Base-by-base conservation (phyloP, 768 basidiomycete genomes). In the Russula abietina region DNA sequence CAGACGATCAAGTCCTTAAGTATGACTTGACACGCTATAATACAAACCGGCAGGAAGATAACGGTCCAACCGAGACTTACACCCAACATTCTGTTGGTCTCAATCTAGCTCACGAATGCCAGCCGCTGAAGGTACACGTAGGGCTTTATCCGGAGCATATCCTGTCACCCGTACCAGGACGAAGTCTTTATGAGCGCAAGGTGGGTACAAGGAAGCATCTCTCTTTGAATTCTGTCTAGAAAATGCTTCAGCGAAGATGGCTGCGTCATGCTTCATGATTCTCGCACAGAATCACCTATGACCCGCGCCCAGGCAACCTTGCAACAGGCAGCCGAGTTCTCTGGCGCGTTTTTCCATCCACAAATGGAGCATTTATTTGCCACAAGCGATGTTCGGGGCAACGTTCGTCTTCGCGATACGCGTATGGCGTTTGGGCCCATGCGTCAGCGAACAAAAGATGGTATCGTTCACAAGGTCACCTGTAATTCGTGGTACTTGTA, bases 391-490 rank as follows among this genome's bases (percentile, higher is more conserved):
- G 74, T 70, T 12, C 72, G 69, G 17, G 88, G 89, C 4, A 72
- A 73, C 26, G 84, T 90, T 3, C 83, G 79, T 66, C 80, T 92
- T 60, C 82, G 87, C 17, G 89, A 92, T 71, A 74, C 75, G 17
- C 78, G 89, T 14, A 90, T 89, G 86, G 81, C 87, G 0, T 91
- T 90, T 71, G 85, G 86, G 22, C 77, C 84, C 49, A 67, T 72
- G 22, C 71, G 72, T 19, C 71, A 71, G 12, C 72, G 83, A 39
- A 76, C 79, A 2, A 71, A 76, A 19, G 71, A 80, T 14, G 87
- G 88, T 0, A 75, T 87, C 1, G 82, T 89, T 9, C 80, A 80
- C 60, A 77, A 64, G 58, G 85, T 85, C 59, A 60, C 76, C 32
- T 55, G 19, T 60, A 50, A 36, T 2, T 19, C 59, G 55, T 56